These are phyloP conservation scores for Citrullus amarus DNA, from an alignment of 306 rosid species.

Conservation along the genomic window DNA sequence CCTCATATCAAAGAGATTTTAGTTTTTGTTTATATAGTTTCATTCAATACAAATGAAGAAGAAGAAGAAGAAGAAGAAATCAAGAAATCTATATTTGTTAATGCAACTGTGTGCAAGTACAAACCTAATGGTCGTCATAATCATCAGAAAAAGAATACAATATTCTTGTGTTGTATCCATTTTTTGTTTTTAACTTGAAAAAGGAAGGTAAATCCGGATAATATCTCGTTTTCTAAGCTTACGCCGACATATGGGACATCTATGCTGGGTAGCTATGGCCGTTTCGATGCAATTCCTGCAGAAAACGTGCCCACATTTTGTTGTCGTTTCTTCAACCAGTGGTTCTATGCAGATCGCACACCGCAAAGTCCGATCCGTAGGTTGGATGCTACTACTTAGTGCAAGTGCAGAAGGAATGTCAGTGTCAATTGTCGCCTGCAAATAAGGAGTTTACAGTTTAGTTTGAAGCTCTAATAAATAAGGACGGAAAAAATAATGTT, in stretches of 20 bases:
- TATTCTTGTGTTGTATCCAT: not conserved
- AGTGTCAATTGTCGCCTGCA: not conserved
- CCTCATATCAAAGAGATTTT: not conserved
- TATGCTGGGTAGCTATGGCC: slow-evolving; percentile 30
- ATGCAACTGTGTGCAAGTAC: not conserved
- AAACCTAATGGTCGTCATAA: slow-evolving; percentile 1
- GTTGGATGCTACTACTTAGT: slow-evolving; percentile 18
- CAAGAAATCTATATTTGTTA: slow-evolving; percentile 8
- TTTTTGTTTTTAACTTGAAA: not conserved
- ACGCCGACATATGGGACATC: slow-evolving; percentile 86
- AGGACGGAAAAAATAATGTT: not conserved
- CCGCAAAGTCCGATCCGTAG: slow-evolving; percentile 51
- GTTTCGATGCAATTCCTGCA: slow-evolving; percentile 51
- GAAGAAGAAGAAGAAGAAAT: not conserved
- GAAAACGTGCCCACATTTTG: slow-evolving; percentile 90
- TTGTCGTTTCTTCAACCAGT: slow-evolving; percentile 52
- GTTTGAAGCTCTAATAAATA: not conserved
- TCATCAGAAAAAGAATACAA: slow-evolving; percentile 1
- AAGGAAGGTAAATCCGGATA: slow-evolving; percentile 66
- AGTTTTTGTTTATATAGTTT: not conserved
- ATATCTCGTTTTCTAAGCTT: slow-evolving; percentile 42
- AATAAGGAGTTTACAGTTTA: not conserved
- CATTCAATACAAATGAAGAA: not conserved
- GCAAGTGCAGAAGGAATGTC: slow-evolving; percentile 3
- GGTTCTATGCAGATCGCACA: slow-evolving; percentile 74